Evolutionary conservation across 2,329 filamentous ascomycete species (phyloP).

Genomic region (Aspergillus glaucus): DNA sequence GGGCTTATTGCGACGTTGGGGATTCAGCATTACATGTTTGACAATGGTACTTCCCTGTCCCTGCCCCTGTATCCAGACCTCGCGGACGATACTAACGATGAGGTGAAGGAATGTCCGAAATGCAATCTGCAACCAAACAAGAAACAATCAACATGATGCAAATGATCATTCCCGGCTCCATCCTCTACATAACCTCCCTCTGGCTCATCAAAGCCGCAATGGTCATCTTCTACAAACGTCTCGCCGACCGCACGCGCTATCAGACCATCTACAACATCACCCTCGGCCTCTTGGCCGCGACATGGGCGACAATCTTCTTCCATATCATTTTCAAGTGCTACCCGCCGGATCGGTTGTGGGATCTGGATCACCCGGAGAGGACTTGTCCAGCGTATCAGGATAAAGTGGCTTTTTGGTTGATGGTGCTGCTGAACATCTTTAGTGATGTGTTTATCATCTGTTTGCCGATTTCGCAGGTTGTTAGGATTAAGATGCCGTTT

Average conservation of each 20-base stretch:
- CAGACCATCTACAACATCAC: constrained; percentile 15
- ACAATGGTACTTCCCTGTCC: constrained; percentile 6
- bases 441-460: constrained; percentile 16
- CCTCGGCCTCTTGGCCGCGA: constrained; percentile 9
- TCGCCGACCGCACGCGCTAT: constrained; percentile 15
- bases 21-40: constrained; percentile 19
- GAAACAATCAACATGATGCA: constrained; percentile 14
- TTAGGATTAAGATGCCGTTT: constrained; percentile 11
- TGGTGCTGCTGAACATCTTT: constrained; percentile 16
- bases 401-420: constrained; percentile 14
- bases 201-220: constrained; percentile 17
- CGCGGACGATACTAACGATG: background rate
- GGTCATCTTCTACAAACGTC: constrained; percentile 18
- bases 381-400: background rate
- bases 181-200: constrained; percentile 15
- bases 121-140: constrained; percentile 4
- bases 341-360: constrained; percentile 9
- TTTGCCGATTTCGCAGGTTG: constrained; percentile 15
- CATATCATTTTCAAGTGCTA: constrained; percentile 18
- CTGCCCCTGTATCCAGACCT: too few relatives aligned
- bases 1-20: constrained; percentile 13
- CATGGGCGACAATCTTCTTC: constrained; percentile 15
- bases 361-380: constrained; percentile 2
- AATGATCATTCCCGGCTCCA: constrained; percentile 19
- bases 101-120: constrained; percentile 12